Conservation (phyloP, 768 basidiomycete genomes). For the Sarcodon aspratus region DNA sequence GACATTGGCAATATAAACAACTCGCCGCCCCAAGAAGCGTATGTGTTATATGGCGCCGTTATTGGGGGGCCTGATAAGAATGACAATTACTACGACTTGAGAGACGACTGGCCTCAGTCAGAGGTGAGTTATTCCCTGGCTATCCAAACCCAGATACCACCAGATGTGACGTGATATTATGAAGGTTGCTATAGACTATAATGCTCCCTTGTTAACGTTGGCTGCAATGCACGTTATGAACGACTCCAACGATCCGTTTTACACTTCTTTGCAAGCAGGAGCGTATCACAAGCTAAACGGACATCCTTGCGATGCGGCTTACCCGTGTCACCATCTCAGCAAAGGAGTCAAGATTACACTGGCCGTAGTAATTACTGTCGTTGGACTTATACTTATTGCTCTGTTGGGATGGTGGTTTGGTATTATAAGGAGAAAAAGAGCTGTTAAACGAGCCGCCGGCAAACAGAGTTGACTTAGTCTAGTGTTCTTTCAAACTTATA, state of each 20-base stretch:
- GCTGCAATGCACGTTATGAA: constrained; percentile 69
- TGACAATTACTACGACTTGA: constrained; percentile 75
- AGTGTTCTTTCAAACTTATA: too few relatives aligned
- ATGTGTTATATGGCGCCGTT: constrained; percentile 79
- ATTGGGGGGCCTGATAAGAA: constrained; percentile 76
- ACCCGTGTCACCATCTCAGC: constrained; percentile 37
- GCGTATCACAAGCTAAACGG: constrained; percentile 58
- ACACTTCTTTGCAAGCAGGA: constrained; percentile 57
- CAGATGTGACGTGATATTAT: background rate
- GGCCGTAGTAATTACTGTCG: constrained; percentile 50
- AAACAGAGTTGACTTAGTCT: too few relatives aligned
- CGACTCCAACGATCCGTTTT: constrained; percentile 65
- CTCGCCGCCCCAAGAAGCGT: constrained; percentile 60
- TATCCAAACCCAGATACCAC: too few relatives aligned
- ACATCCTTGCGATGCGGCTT: constrained; percentile 66
- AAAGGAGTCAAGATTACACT: constrained; percentile 57
- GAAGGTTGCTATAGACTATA: constrained; percentile 78
- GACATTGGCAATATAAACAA: constrained; percentile 62
- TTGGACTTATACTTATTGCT: constrained; percentile 46
- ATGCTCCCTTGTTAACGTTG: constrained; percentile 81
- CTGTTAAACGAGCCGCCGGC: too few relatives aligned
- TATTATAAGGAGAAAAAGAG: background rate
- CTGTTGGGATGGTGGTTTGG: constrained; percentile 18
- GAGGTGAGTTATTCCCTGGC: constrained; percentile 39
- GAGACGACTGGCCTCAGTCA: constrained; percentile 82